A percentile compares a stretch with the other conserved stretches of the same genome.
Conservation (phyloP, 306 rosid genomes). For the Pyrus communis region DNA sequence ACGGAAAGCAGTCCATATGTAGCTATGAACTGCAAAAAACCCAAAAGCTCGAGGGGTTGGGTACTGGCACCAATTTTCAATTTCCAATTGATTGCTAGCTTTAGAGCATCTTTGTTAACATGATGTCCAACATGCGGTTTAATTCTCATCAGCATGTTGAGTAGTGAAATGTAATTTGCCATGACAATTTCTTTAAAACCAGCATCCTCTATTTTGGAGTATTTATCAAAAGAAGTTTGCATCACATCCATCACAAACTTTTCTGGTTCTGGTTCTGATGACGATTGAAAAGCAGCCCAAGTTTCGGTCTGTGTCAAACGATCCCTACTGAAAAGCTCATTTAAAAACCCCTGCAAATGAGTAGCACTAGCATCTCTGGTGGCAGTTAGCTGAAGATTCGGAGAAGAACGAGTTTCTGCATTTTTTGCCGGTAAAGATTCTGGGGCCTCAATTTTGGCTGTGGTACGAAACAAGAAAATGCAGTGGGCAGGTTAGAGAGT, state of each 20-base stretch:
- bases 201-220: constrained; percentile 11
- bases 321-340: constrained; percentile 15
- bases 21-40: constrained; percentile 40
- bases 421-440: constrained; percentile 4
- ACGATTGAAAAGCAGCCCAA: constrained; percentile 21
- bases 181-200: constrained; percentile 11
- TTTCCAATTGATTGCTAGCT: constrained; percentile 43
- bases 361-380: constrained; percentile 13
- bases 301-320: constrained; percentile 10
- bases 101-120: constrained; percentile 39
- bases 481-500: background rate
- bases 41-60: constrained; percentile 34
- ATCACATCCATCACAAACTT: constrained; percentile 41
- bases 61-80: constrained; percentile 9
- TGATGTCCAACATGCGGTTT: constrained; percentile 31
- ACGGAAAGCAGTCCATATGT: constrained; percentile 34
- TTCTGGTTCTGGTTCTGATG: constrained; percentile 50
- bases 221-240: constrained; percentile 15
- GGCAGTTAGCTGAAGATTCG: constrained; percentile 14
- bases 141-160: constrained; percentile 30
- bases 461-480: background rate
- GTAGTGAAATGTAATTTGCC: constrained; percentile 11
- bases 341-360: constrained; percentile 10
- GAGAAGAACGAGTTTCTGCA: background rate
- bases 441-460: constrained; percentile 8